Conservation (phyloP, 345 rosid genomes). For the Aquilaria yunnanensis region DNA sequence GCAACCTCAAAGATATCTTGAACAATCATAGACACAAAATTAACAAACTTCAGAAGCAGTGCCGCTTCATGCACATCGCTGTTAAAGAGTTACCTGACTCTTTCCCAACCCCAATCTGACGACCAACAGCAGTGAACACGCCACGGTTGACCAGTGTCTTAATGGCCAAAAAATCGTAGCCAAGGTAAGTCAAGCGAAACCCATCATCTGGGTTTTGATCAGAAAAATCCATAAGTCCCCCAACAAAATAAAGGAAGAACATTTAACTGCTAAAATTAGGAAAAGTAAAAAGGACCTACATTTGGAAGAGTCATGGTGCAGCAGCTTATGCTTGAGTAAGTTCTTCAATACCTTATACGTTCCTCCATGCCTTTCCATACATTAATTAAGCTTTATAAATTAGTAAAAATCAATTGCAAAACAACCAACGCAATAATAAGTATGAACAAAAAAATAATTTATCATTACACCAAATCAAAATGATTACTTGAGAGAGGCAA, state of each 20-base stretch:
- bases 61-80: background rate
- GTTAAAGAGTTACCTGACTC: constrained; percentile 60
- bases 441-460: background rate
- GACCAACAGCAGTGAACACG: constrained; percentile 70
- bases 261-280: background rate
- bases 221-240: background rate
- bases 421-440: background rate
- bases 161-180: constrained; percentile 92
- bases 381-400: background rate
- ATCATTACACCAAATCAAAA: background rate
- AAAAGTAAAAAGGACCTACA: constrained; percentile 33
- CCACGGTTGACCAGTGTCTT: constrained; percentile 89
- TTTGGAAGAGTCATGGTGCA: constrained; percentile 90
- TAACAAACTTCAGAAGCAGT: background rate
- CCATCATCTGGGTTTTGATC: constrained; percentile 63
- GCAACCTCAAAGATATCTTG: constrained; percentile 92
- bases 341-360: constrained; percentile 87
- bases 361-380: constrained; percentile 66
- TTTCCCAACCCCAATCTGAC: constrained; percentile 93
- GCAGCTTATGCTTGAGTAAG: constrained; percentile 77
- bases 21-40: constrained; percentile 12
- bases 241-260: background rate
- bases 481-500: constrained; percentile 71
- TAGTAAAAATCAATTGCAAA: background rate
- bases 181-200: constrained; percentile 88